Percentiles rank a stretch among this genome's conserved stretches.
These are phyloP conservation scores for Microsporum ferrugineum DNA, from an alignment of 2,329 filamentous ascomycete species.

Conservation along the genomic window DNA sequence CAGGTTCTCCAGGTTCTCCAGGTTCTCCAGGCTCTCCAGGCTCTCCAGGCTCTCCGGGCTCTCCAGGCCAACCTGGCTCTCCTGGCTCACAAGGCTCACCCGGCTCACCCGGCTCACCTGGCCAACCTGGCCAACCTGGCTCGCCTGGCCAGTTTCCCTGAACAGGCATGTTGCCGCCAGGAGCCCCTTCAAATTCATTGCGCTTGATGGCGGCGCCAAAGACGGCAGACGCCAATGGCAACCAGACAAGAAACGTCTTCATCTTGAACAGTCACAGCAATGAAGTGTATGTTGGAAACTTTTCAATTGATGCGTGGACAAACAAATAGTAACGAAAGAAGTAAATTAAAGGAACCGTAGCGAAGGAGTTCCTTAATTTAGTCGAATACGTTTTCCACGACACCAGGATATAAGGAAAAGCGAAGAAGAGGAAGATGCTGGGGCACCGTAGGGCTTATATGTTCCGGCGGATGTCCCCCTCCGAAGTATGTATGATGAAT, in stretches of 20 bases:
- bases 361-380: constrained; percentile 33
- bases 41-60: not conserved
- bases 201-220: constrained; percentile 15
- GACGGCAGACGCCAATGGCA: constrained; percentile 18
- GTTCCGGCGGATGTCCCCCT: not conserved
- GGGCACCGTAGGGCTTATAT: not conserved
- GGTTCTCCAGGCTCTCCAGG: not conserved
- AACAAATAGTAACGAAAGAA: constrained; percentile 9
- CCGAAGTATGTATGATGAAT: not conserved
- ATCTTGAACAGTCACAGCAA: constrained; percentile 12
- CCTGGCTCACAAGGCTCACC: not conserved
- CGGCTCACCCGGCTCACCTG: not conserved
- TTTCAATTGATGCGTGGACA: not conserved
- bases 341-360: constrained; percentile 34
- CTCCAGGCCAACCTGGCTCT: not conserved
- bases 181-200: not conserved
- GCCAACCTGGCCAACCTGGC: not conserved
- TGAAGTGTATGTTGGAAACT: not conserved
- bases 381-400: not conserved
- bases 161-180: not conserved
- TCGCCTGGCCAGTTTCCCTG: not conserved
- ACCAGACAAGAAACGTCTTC: constrained; percentile 16
- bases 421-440: not conserved
- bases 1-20: not conserved
- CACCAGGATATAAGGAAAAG: not conserved